phyloP scores from a whole-genome alignment of 306 rosid genomes.

The Prunus campanulata region DNA sequence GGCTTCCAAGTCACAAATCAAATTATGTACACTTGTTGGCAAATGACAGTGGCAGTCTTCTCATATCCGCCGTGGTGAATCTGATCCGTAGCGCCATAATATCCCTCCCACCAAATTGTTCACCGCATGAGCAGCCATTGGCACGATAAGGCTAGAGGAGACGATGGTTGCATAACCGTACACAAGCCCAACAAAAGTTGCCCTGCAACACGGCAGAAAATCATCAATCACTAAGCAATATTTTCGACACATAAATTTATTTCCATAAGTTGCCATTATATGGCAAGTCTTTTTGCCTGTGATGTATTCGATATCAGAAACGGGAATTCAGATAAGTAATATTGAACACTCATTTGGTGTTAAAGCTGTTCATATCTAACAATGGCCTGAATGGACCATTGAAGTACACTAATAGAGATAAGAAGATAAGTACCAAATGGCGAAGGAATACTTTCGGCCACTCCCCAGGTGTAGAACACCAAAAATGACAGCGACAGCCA shows the following conservation, averaged over 20 bases:
- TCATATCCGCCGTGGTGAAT: slow-evolving; percentile 24
- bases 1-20: not conserved
- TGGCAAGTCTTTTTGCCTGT: not conserved
- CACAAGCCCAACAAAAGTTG: slow-evolving; percentile 83
- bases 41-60: not conserved
- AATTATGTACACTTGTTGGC: not conserved
- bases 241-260: not conserved
- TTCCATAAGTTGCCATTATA: not conserved
- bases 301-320: not conserved
- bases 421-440: slow-evolving; percentile 58
- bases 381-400: not conserved
- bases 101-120: slow-evolving; percentile 85
- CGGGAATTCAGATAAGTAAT: not conserved
- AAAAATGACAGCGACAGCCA: slow-evolving; percentile 61
- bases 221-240: not conserved
- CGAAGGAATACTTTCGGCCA: slow-evolving; percentile 84
- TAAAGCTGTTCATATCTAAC: not conserved
- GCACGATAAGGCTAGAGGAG: slow-evolving; percentile 75
- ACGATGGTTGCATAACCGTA: slow-evolving; percentile 80
- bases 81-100: slow-evolving; percentile 63
- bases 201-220: slow-evolving; percentile 52
- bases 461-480: slow-evolving; percentile 80
- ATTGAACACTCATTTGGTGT: not conserved
- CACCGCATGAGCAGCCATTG: slow-evolving; percentile 83
- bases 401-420: not conserved